Conservation (phyloP, 208 protist species). For the Trypanosoma boissoni region DNA sequence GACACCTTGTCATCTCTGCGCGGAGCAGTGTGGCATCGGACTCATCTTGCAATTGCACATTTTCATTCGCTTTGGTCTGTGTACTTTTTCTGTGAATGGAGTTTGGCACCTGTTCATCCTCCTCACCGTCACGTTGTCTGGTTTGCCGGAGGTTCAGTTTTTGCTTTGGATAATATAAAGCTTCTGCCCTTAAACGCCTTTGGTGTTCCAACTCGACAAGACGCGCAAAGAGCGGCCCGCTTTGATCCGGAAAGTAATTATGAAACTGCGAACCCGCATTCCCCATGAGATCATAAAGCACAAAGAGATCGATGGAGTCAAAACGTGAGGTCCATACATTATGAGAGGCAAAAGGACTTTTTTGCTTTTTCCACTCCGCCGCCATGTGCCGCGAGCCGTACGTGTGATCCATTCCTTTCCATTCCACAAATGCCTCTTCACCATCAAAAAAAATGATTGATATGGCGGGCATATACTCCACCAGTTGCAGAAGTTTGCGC, state of each 20-base stretch:
- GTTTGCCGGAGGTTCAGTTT: background rate
- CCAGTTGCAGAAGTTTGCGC: constrained; percentile 34
- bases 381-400: constrained; percentile 91
- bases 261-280: constrained; percentile 37
- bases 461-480: constrained; percentile 44
- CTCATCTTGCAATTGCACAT: too few relatives aligned
- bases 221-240: constrained; percentile 36
- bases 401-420: constrained; percentile 83
- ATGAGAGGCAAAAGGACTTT: background rate
- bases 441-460: constrained; percentile 92
- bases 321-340: constrained; percentile 22
- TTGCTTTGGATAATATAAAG: background rate
- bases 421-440: constrained; percentile 90
- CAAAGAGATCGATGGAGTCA: constrained; percentile 67
- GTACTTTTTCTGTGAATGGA: too few relatives aligned
- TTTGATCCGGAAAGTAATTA: constrained; percentile 68
- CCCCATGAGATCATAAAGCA: constrained; percentile 87
- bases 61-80: too few relatives aligned
- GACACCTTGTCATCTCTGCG: background rate
- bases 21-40: constrained; percentile 4
- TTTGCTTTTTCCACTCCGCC: constrained; percentile 29
- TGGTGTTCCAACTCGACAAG: constrained; percentile 37
- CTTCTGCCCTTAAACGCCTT: constrained; percentile 21
- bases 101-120: too few relatives aligned
- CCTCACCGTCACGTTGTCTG: constrained; percentile 8